Conservation (phyloP, 768 basidiomycete species). For the Phlebiopsis flavidoalba region DNA sequence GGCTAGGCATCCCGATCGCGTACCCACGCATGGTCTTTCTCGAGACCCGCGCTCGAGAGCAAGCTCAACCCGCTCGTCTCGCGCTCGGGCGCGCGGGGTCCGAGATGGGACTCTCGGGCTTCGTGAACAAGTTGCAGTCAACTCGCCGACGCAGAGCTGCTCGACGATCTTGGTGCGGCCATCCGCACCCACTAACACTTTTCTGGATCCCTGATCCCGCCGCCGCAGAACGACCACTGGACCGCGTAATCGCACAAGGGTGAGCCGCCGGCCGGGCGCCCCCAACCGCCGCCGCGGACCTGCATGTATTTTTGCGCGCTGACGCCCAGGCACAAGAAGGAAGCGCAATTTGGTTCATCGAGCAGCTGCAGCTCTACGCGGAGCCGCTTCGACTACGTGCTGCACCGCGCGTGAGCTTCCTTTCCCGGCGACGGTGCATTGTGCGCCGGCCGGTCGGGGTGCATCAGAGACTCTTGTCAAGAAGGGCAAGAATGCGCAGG, state of each 20-base stretch:
- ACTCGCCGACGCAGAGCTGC: conserved; percentile 86
- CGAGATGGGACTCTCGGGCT: conserved; percentile 63
- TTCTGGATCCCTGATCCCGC: background rate
- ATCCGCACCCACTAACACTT: background rate
- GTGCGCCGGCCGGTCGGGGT: conserved; percentile 80
- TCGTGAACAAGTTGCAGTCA: conserved; percentile 90
- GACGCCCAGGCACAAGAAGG: conserved; percentile 49
- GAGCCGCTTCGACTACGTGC: too few species aligned
- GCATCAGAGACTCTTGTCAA: conserved; percentile 62
- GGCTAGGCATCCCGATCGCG: conserved; percentile 69
- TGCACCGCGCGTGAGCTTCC: conserved; percentile 74
- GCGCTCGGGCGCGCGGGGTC: conserved; percentile 65
- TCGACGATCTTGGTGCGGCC: conserved; percentile 79
- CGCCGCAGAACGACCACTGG: conserved; percentile 82
- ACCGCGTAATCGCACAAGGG: conserved; percentile 79
- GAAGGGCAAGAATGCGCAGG: conserved; percentile 34
- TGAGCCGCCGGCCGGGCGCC: conserved; percentile 21
- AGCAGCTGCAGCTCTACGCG: conserved; percentile 73
- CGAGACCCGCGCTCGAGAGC: conserved; percentile 63
- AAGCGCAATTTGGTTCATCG: conserved; percentile 88
- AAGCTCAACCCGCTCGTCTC: conserved; percentile 81
- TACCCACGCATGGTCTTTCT: conserved; percentile 94
- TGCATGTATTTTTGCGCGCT: background rate
- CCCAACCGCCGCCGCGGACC: background rate
- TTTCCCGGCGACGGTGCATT: conserved; percentile 95